Evolutionary conservation across 768 basidiomycete species (phyloP), one percentile per base, ranked within the genome.

Genomic region (Boletus edulis): DNA sequence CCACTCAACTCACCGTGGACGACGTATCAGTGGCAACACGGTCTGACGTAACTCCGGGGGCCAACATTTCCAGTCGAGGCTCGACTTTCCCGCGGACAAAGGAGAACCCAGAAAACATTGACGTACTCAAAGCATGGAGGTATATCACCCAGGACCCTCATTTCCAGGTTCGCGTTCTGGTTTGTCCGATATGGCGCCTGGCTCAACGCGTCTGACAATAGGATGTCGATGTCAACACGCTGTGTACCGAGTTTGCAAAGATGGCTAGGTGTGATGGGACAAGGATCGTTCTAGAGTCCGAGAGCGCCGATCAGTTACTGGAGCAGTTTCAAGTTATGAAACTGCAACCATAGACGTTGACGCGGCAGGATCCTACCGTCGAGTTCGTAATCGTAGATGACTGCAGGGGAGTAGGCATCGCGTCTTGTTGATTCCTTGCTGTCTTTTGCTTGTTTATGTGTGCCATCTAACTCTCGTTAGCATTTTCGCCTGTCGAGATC

Each of bases 181-280:
- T 52, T 55, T 53, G 40, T 32, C 53, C n/a, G 17, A 53, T 41
- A 11, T n/a, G 8, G 9, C 3, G 32, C 4, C 38, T 24, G 4
- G 9, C 49, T 61, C 9, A 40, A 49, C 46, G 35, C 56, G 32
- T 52, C 50, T 24, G 20, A 41, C 18, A 24, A 49, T 53, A 91
- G 85, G 87, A 89, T 62, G 76, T 82, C 41, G 91, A 93, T 64
- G 83, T 93, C 53, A 89, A 87, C 62, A 79, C 87, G 45, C 75
- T 94, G 22, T 94, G 91, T 65, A 62, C 82, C 9, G 87, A 92
- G 70, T 91, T 94, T 65, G 80, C 88, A 45, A 80, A 71, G 65
- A 92, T 93, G 74, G 91, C 91, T 45, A 79, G 83, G 42, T 94
- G 91, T 63, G 91, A 92, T 56, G 91, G 91, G 39, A 84, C 83